Base-by-base conservation (phyloP, 2,329 filamentous ascomycete genomes). In the Fusarium irregulare region DNA sequence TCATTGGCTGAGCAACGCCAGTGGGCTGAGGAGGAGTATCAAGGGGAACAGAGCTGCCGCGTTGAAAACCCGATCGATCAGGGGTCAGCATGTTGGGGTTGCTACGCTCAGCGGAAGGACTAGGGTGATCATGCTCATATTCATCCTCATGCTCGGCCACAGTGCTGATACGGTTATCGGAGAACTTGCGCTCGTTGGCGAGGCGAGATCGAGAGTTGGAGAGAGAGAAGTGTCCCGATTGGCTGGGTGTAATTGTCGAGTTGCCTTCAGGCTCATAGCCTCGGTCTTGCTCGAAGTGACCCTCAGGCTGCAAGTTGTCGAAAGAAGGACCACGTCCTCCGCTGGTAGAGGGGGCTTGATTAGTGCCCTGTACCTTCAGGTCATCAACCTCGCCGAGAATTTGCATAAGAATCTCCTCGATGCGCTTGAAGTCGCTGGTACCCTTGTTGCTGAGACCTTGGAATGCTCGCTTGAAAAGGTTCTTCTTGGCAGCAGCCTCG, bases 401-500 rank as follows among this genome's bases (percentile, higher is more conserved):
- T 77, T 97, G 94, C 79, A 96, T 92, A 34, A 99, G 87, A 92
- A 96, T 95, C 65, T 93, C 92, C 79, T 96, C 93, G 67, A 98
- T 97, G 73, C 93, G 92, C 70, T 90, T 89, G 54, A 98, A 87
- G 74, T 99, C 96, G 75, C 92, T 95, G 10, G 92, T 90, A 54
- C 93, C 95, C 83, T 96, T 97, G 76, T 92, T 88, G 73, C 93
- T 93, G 51, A 99, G 84, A 5, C 94, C 94, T 78, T 97, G 95
- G 51, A 99, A 85, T n/a, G 96, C 96, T 68, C 95, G 90, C 75
- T 92, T 92, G 83, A 98, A 96, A n/a, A 99, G 88, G 77, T 93
- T 97, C 80, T 93, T 94, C 87, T 98, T 98, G 46, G 87, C 85
- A 23, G 91, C 84, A 23, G 84, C 75, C 59, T 90, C 88, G 41